Conservation (phyloP, 2,329 filamentous ascomycete genomes). For the Aspergillaceae sp. region DNA sequence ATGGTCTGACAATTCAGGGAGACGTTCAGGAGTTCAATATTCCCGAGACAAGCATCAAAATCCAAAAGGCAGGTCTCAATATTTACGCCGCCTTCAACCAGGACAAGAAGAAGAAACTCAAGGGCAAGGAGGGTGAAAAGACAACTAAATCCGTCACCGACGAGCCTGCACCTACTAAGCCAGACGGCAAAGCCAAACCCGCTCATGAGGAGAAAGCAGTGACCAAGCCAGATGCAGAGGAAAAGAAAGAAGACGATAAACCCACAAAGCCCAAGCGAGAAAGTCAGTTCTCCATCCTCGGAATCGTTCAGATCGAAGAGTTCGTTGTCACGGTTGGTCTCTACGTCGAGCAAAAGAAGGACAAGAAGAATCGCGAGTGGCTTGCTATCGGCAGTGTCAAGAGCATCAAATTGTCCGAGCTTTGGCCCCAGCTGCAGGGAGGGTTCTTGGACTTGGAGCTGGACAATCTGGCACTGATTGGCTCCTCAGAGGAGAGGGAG, state of each 20-base stretch:
- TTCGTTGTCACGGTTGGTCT: background rate
- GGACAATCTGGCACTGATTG: background rate
- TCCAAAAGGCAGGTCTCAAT: background rate
- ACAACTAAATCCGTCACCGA: background rate
- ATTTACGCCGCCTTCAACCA: background rate
- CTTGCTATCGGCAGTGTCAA: background rate
- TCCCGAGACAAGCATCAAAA: background rate
- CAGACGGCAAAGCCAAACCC: background rate
- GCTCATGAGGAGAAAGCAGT: background rate
- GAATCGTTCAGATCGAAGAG: background rate
- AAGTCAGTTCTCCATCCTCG: background rate
- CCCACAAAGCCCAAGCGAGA: background rate
- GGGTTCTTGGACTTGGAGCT: background rate
- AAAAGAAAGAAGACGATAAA: background rate
- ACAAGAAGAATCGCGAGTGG: background rate
- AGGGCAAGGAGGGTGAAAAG: background rate
- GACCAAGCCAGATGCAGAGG: background rate
- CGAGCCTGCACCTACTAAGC: background rate
- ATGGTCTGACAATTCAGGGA: background rate
- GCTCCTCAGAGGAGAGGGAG: background rate
- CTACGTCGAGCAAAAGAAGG: background rate
- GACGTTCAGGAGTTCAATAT: background rate
- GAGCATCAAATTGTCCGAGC: background rate
- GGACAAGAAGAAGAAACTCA: background rate
- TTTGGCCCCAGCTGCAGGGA: background rate